Base-by-base conservation (phyloP, 1,284 basidiomycete genomes). In the Neonothopanus nambi region DNA sequence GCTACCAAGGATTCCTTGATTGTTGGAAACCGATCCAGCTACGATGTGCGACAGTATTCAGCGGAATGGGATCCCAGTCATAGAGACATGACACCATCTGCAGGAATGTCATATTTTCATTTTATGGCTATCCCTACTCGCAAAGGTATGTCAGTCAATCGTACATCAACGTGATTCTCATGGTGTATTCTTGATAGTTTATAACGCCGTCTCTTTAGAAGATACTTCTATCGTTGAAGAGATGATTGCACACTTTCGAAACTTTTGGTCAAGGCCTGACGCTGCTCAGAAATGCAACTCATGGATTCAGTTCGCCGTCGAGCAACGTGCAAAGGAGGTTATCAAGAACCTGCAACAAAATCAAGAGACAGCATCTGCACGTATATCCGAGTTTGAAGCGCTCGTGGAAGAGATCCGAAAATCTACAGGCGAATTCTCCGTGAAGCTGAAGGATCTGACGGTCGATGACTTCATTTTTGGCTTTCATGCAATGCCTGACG, bases 31-130 rank as follows among this genome's bases (percentile, higher is more conserved):
- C 38, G 30, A 35, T 50, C 54, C 2, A 44, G 49, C 40, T 41
- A 51, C 50, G 54, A 56, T 30, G 41, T 39, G 17, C 41, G 54
- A 11, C 38, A 47, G 20, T 56, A 56, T 39, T 20, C 50, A 7
- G 26, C 33, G 13, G 37, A 52, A 11, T 41, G 51, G 30, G 49
- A 56, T 41, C 43, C 54, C 21, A n/a, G 24, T 8, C 20, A 30
- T 4, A 20, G 6, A 23, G 54, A 56, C 30, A 51, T 33, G 26
- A 46, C 50, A 3, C 13, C 35, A 5, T 13, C 38, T 13, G 54
- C 54, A 7, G 54, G 54, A 9, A 56, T 56, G 54, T 51, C 54
- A 7, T 56, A 56, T 23, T 28, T 56, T 15, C 54, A 56, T 40
- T 40, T 56, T 6, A 5, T 56, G 42, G 44, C 42, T n/a, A 52